Percentiles rank a stretch among this genome's conserved stretches.
These are phyloP conservation scores for Nicotiana obtusifolia DNA, from an alignment of 257 asterid species.

Conservation along the genomic window DNA sequence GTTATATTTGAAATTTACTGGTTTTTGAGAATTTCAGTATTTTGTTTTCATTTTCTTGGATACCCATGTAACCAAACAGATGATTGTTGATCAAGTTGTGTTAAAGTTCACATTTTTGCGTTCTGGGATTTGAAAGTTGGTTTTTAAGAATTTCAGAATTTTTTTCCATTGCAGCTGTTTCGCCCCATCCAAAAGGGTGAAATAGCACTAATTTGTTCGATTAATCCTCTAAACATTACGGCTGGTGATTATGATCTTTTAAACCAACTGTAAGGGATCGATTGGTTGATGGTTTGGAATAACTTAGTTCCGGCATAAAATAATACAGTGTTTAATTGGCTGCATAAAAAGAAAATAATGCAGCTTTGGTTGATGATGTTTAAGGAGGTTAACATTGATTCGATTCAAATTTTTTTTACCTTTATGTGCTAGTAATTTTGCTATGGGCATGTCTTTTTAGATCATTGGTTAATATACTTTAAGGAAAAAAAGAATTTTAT, in stretches of 20 bases:
- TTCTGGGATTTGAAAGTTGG: not conserved
- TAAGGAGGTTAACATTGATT: not conserved
- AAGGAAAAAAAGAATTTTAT: not conserved
- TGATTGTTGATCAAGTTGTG: not conserved
- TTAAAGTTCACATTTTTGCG: not conserved
- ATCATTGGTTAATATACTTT: not conserved
- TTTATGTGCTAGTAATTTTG: not conserved
- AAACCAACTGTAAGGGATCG: too few relatives aligned
- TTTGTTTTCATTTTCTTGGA: not conserved
- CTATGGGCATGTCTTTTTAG: not conserved
- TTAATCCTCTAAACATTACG: too few relatives aligned
- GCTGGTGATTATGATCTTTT: too few relatives aligned
- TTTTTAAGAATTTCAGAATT: not conserved
- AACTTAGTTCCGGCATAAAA: too few relatives aligned
- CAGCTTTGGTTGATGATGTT: not conserved
- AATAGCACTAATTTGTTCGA: too few relatives aligned
- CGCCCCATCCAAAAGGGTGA: too few relatives aligned
- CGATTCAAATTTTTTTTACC: not conserved
- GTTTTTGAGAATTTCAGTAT: not conserved
- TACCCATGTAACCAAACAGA: not conserved
- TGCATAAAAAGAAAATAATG: too few relatives aligned
- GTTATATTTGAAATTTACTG: not conserved
- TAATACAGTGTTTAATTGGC: too few relatives aligned
- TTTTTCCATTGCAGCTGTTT: too few relatives aligned
- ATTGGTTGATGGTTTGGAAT: too few relatives aligned